Evolutionary conservation across 2,329 filamentous ascomycete species (phyloP).

Genomic region (Pyrenophora tritici-repentis): DNA sequence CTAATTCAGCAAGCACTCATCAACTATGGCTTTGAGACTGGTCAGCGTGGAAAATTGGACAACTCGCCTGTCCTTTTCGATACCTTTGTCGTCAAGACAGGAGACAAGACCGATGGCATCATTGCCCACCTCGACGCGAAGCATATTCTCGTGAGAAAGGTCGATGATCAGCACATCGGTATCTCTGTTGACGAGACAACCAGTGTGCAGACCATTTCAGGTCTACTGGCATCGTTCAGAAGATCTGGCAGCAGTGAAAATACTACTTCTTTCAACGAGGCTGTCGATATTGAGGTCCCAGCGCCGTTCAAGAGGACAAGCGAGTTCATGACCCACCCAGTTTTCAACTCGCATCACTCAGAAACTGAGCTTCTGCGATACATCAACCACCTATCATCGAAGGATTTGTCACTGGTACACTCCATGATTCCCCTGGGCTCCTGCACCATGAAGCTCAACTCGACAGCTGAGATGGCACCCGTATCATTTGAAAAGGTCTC

Average conservation of each 20-base stretch:
- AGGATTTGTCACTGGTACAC: slow-evolving; percentile 90
- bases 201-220: slow-evolving; percentile 59
- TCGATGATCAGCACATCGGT: slow-evolving; percentile 65
- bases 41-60: slow-evolving; percentile 60
- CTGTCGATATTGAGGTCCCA: slow-evolving; percentile 51
- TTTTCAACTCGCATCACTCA: slow-evolving; percentile 94
- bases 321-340: slow-evolving; percentile 80
- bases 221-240: slow-evolving; percentile 63
- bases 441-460: slow-evolving; percentile 98
- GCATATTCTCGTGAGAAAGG: slow-evolving; percentile 64
- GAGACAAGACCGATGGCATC: slow-evolving; percentile 57
- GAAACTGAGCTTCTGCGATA: slow-evolving; percentile 94
- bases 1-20: slow-evolving; percentile 69
- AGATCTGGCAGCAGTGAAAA: slow-evolving; percentile 46
- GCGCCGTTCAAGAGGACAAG: slow-evolving; percentile 69
- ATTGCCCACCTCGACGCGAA: slow-evolving; percentile 57
- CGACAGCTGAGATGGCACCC: slow-evolving; percentile 89
- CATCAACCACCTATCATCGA: slow-evolving; percentile 90
- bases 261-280: slow-evolving; percentile 12
- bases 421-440: slow-evolving; percentile 98
- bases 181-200: slow-evolving; percentile 82
- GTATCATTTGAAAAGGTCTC: slow-evolving; percentile 77
- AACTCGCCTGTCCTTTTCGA: slow-evolving; percentile 72
- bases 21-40: slow-evolving; percentile 66
- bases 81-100: slow-evolving; percentile 69